Base-by-base conservation (phyloP, 441 rosid species). In the Euphorbia schlechtendalii region DNA sequence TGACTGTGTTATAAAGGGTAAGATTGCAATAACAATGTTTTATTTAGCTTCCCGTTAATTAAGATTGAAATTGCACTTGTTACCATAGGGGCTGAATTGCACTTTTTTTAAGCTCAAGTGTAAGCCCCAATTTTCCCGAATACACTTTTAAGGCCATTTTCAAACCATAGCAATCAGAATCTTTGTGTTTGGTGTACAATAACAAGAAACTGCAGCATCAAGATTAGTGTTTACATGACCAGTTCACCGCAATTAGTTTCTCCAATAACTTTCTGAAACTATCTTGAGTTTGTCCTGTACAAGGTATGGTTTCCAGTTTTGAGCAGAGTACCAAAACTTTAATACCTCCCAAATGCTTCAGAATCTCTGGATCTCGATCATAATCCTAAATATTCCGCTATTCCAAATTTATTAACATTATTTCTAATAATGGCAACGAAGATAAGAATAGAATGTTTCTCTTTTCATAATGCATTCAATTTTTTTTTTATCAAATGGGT, bases 301-400 rank as follows among this genome's bases (percentile, higher is more conserved):
- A 63, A 56, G 76, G 59, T 52, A 83, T 62, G 66, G 89, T 66
- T 76, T 86, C 83, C 76, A 87, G 73, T 65, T 83, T 72, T 24
- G 95, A 90, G 68, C 87, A 80, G 54, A 92, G 83, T 21, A 70
- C 88, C 73, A 83, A 68, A 25, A 83, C 83, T 61, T 73, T 74
- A 67, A 27, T 83, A 27, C 89, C 78, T 43, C 62, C 36, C 64
- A 92, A 58, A 70, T 68, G 78, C 70, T 71, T 79, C 61, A 89
- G 77, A 64, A 86, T 77, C 68, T 77, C 82, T 12, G 85, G 86
- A 62, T 87, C 93, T 61, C 98, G 82, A 71, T 84, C 86, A 63
- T 80, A 89, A 75, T 92, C 98, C 98, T 88, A 74, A 24, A 24
- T 63, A n/a, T n/a, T n/a, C 53, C 48, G 57, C 45, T 61, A 57